phyloP scores from a whole-genome alignment of 1,139 yeast species.

The Magnusiomyces ingens region DNA sequence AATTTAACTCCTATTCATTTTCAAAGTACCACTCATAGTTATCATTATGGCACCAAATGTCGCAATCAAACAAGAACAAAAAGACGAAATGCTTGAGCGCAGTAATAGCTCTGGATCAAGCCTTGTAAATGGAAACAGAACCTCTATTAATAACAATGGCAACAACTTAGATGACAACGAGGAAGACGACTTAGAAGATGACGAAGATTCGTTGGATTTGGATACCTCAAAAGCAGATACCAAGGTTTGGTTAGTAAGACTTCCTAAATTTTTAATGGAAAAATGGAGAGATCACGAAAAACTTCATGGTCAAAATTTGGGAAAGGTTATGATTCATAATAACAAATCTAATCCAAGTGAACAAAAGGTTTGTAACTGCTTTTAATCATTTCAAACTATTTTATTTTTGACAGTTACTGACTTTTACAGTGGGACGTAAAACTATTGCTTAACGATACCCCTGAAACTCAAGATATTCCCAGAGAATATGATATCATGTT shows the following conservation, averaged over 20 bases:
- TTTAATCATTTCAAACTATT: constrained; percentile 26
- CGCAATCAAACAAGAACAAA: background rate
- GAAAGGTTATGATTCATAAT: constrained; percentile 67
- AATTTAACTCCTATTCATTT: too few relatives aligned
- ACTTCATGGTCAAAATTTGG: constrained; percentile 64
- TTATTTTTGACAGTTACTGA: background rate
- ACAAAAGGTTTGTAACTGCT: constrained; percentile 43
- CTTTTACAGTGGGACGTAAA: constrained; percentile 30
- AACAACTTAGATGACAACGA: constrained; percentile 8
- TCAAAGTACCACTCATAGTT: too few relatives aligned
- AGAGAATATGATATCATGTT: constrained; percentile 76
- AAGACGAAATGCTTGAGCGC: background rate
- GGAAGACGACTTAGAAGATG: constrained; percentile 32
- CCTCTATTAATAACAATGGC: background rate
- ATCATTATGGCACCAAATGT: too few relatives aligned
- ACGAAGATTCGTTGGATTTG: constrained; percentile 38
- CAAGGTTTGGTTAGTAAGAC: constrained; percentile 85
- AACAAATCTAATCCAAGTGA: constrained; percentile 30
- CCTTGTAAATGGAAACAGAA: background rate
- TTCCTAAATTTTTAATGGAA: constrained; percentile 81
- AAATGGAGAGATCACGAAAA: constrained; percentile 64
- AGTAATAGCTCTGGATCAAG: background rate
- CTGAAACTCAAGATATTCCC: constrained; percentile 51
- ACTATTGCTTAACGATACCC: constrained; percentile 36
- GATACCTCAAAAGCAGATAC: constrained; percentile 33